Evolutionary conservation across 495 filamentous ascomycete species (phyloP).

Genomic region (Clohesyomyces aquaticus): DNA sequence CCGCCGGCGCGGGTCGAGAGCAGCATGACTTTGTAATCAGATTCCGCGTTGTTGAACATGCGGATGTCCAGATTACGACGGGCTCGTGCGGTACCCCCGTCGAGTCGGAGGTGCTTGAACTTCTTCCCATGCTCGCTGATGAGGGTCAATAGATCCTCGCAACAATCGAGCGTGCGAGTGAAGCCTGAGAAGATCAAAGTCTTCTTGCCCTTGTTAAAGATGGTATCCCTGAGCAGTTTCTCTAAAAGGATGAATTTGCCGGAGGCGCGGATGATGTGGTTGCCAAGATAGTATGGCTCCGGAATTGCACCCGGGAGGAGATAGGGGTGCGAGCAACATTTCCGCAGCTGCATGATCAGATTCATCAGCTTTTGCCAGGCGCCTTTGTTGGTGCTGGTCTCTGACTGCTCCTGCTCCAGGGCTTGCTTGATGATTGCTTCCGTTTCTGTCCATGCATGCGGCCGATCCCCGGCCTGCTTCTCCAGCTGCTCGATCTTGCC

Average conservation of each 20-base stretch:
- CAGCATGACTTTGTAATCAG: conserved; percentile 62
- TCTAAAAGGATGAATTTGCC: conserved; percentile 68
- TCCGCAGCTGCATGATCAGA: conserved; percentile 66
- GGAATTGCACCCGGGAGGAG: conserved; percentile 58
- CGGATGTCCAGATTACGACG: conserved; percentile 61
- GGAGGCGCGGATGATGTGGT: conserved; percentile 60
- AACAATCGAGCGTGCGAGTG: conserved; percentile 61
- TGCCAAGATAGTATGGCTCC: conserved; percentile 54
- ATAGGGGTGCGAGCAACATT: conserved; percentile 69
- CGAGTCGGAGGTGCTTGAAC: conserved; percentile 61
- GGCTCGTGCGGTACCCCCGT: conserved; percentile 60
- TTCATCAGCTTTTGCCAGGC: conserved; percentile 65
- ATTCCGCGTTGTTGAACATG: conserved; percentile 57
- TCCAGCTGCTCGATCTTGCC: conserved; percentile 30
- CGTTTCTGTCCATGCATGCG: conserved; percentile 53
- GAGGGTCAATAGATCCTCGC: conserved; percentile 60
- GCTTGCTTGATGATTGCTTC: conserved; percentile 54
- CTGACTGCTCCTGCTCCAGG: conserved; percentile 49
- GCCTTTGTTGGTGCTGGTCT: conserved; percentile 43
- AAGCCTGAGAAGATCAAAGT: conserved; percentile 68
- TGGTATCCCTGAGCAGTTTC: conserved; percentile 62
- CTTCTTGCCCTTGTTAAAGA: conserved; percentile 62
- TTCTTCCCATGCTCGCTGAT: conserved; percentile 52
- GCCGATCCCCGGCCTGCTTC: conserved; percentile 37
- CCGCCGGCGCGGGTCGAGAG: conserved; percentile 68